These are phyloP conservation scores for Austroboletus novae-zelandiae DNA, from an alignment of 1,284 basidiomycete species.

Conservation along the genomic window DNA sequence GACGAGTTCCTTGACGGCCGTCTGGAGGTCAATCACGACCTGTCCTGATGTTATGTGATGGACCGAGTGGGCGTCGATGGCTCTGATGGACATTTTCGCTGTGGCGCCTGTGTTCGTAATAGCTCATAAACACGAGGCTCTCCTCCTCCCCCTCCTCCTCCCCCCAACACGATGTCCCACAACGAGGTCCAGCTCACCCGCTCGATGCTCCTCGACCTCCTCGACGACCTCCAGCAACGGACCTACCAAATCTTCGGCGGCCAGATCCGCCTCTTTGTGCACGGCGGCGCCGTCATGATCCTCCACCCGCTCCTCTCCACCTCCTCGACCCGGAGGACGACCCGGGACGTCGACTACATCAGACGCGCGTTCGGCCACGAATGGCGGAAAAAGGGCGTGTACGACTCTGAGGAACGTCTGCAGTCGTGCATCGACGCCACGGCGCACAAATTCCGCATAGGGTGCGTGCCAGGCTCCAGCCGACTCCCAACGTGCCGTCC, in stretches of 20 bases:
- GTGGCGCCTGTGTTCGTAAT: background rate
- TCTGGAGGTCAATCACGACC: conserved; percentile 92
- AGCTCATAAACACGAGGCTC: conserved; percentile 10
- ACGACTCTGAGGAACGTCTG: conserved; percentile 50
- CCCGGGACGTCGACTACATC: conserved; percentile 65
- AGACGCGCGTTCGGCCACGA: conserved; percentile 56
- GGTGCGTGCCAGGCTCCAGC: conserved; percentile 27
- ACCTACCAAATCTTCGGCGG: conserved; percentile 42
- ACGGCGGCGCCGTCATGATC: conserved; percentile 70
- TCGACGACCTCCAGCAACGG: conserved; percentile 50
- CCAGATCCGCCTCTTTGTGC: conserved; percentile 56
- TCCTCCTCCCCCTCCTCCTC: background rate
- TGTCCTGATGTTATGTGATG: conserved; percentile 80
- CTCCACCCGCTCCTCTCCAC: conserved; percentile 47
- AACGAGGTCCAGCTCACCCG: conserved; percentile 39
- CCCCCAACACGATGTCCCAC: conserved; percentile 23
- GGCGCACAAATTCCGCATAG: conserved; percentile 47
- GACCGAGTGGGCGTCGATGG: conserved; percentile 76
- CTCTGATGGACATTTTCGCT: conserved; percentile 35
- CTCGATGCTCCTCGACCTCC: conserved; percentile 39
- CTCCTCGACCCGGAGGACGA: conserved; percentile 46
- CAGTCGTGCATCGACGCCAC: conserved; percentile 55
- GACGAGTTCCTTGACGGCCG: conserved; percentile 93
- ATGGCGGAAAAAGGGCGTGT: conserved; percentile 44
- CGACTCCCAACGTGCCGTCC: background rate